Conservation (phyloP, 371 early-diverging fungal genomes). For the Rhizopus delemar region DNA sequence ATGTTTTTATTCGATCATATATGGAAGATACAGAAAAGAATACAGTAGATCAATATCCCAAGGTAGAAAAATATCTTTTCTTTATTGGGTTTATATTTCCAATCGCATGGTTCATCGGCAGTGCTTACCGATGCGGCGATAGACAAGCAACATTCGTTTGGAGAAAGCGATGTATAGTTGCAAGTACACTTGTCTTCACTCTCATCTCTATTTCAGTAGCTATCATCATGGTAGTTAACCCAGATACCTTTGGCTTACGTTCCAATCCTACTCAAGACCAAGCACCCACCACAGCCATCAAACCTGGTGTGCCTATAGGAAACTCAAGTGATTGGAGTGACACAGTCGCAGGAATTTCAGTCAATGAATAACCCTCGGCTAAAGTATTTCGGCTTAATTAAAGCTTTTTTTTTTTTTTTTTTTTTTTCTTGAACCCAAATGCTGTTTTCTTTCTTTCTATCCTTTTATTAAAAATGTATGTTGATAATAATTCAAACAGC, state of each 20-base stretch:
- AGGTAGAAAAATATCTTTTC: slow-evolving; percentile 29
- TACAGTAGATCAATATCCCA: not conserved
- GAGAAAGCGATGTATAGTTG: slow-evolving; percentile 50
- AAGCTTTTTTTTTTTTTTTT: slow-evolving; percentile 6
- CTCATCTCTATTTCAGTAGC: slow-evolving; percentile 28
- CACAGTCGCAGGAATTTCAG: slow-evolving; percentile 31
- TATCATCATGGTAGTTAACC: slow-evolving; percentile 39
- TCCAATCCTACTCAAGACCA: slow-evolving; percentile 31
- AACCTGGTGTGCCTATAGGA: slow-evolving; percentile 44
- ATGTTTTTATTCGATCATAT: no score
- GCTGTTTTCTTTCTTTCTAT: slow-evolving; percentile 1
- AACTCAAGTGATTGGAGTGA: slow-evolving; percentile 39
- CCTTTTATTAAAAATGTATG: not conserved
- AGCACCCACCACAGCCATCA: slow-evolving; percentile 26
- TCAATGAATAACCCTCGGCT: not conserved
- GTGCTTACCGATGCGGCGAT: slow-evolving; percentile 14
- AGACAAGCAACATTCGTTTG: slow-evolving; percentile 23
- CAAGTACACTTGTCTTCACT: slow-evolving; percentile 37
- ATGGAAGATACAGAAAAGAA: not conserved
- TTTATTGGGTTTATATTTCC: slow-evolving; percentile 43
- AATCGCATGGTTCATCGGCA: slow-evolving; percentile 43
- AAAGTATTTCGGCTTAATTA: not conserved
- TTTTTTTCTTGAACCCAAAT: not conserved
- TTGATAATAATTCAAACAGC: slow-evolving; percentile 2
- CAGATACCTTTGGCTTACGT: slow-evolving; percentile 38